Percentiles rank a stretch among this genome's conserved stretches.
Conservation (phyloP, 768 basidiomycete genomes). For the Termitomyces sp. region DNA sequence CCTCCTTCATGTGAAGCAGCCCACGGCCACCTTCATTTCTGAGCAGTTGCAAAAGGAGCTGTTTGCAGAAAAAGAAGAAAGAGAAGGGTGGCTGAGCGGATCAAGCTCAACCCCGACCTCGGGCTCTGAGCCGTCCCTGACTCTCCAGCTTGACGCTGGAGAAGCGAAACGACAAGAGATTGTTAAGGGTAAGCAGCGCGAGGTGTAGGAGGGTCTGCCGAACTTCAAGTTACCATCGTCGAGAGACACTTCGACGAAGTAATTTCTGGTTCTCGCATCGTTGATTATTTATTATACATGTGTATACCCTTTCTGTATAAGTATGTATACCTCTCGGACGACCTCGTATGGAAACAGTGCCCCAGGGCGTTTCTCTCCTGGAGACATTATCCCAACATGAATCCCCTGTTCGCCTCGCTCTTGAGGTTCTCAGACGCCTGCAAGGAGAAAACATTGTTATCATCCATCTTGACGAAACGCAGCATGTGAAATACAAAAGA, state of each 20-base stretch:
- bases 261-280: not conserved
- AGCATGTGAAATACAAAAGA: too few species aligned
- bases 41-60: not conserved
- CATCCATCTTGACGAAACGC: too few species aligned
- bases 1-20: not conserved
- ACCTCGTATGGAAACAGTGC: too few species aligned
- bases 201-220: not conserved
- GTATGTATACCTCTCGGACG: too few species aligned
- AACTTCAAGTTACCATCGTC: not conserved
- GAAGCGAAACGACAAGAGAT: not conserved
- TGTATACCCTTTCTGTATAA: not conserved
- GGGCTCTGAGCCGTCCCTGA: not conserved
- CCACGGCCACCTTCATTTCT: slow-evolving; percentile 1
- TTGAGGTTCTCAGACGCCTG: too few species aligned
- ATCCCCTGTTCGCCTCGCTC: too few species aligned
- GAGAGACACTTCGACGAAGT: not conserved
- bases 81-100: not conserved
- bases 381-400: too few species aligned
- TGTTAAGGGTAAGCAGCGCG: not conserved
- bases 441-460: too few species aligned
- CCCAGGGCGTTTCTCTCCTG: too few species aligned
- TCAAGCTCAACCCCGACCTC: not conserved
- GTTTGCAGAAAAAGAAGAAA: not conserved
- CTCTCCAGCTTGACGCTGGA: not conserved
- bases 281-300: not conserved